Conservation (phyloP, 2,329 filamentous ascomycete genomes). For the Pseudocercospora ulei region DNA sequence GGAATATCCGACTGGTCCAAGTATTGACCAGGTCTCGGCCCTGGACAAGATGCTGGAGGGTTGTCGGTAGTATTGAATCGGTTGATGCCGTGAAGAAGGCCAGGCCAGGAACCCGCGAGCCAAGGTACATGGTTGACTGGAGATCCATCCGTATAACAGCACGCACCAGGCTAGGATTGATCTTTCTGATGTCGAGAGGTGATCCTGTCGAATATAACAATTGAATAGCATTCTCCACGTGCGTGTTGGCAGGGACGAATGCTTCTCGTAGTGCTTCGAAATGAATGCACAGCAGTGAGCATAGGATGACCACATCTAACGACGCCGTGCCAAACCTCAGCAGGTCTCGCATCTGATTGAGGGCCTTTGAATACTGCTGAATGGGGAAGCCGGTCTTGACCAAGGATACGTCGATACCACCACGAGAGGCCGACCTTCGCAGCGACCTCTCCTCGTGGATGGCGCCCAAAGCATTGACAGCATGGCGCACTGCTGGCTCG, state of each 20-base stretch:
- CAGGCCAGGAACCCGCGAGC: slow-evolving; percentile 27
- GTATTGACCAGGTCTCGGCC: slow-evolving; percentile 28
- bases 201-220: slow-evolving; percentile 24
- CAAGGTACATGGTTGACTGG: slow-evolving; percentile 28
- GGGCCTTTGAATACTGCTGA: slow-evolving; percentile 30
- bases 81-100: slow-evolving; percentile 26
- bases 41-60: slow-evolving; percentile 27
- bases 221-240: slow-evolving; percentile 31
- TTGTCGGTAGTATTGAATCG: slow-evolving; percentile 25
- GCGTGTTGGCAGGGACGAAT: slow-evolving; percentile 30
- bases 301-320: slow-evolving; percentile 29
- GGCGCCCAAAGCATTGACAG: slow-evolving; percentile 31
- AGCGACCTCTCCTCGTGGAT: slow-evolving; percentile 28
- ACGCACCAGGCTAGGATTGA: slow-evolving; percentile 27
- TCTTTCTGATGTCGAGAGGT: slow-evolving; percentile 21
- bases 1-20: slow-evolving; percentile 28
- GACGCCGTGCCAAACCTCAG: slow-evolving; percentile 21
- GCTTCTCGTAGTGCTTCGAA: slow-evolving; percentile 32
- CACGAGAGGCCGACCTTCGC: slow-evolving; percentile 14
- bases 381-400: slow-evolving; percentile 27
- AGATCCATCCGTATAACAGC: slow-evolving; percentile 31
- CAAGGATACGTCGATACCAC: slow-evolving; percentile 20
- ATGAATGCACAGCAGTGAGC: slow-evolving; percentile 31
- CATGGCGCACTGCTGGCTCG: slow-evolving; percentile 31
- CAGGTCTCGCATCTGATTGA: slow-evolving; percentile 28